Evolutionary conservation across 805 yeast genomes (phyloP), one percentile per base, ranked within the genome.

Genomic region (Sugiyamaella mastotermitis): DNA sequence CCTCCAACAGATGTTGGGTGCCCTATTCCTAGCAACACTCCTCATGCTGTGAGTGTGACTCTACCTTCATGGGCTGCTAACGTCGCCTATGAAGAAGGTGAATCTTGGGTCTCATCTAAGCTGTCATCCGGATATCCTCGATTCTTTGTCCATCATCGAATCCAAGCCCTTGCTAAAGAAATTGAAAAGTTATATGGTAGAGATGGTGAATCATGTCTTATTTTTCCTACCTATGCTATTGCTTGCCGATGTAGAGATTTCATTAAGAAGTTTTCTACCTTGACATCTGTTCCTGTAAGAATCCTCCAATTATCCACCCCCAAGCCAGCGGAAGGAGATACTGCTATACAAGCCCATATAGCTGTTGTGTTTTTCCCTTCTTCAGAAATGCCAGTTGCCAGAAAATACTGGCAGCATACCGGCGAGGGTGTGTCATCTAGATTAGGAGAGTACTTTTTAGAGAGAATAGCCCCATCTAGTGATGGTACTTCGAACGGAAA

Each of bases 341-440:
- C 27, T 6, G 17, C 17, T 14, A 65, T 77, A 19, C 88, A 80
- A 50, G 75, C 87, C 10, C 73, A 74, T 28, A 74, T 90, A 38
- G 81, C 88, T 0, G 82, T 77, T 15, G 85, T 87, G n/a, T 79
- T 92, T 45, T 83, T 82, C 52, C 84, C 84, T 1, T 58, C 66
- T 1, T 64, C 67, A 3, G 77, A 71, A 42, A 77, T 68, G 45
- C 58, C 74, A 1, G 58, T 83, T 3, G 88, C 92, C 27, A 87
- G 85, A 56, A 77, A 77, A 51, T 92, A 85, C 62, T 92, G 98
- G 98, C 97, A 90, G 58, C 96, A 88, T 54, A 68, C 95, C 0
- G 99, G 99, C 19, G 97, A 90, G 60, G 95, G 96, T n/a, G 74
- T 92, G 19, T 84, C 95, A 11, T 84, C 95, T 24, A 69, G 97